These are phyloP conservation scores for Leccinum barrowsii DNA, from an alignment of 768 basidiomycete species.

Conservation along the genomic window DNA sequence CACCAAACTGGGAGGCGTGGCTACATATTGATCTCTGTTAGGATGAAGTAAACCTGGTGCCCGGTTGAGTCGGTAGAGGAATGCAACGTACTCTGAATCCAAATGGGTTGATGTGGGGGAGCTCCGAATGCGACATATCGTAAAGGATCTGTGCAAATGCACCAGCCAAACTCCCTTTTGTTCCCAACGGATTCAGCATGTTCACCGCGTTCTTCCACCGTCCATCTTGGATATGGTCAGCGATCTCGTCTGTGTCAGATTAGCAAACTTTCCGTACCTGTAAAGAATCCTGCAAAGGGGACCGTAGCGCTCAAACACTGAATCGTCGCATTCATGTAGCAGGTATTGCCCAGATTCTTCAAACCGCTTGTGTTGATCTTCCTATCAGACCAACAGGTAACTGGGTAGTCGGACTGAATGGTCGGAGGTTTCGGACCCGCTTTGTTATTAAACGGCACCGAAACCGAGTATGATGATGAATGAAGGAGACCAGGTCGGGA, in stretches of 20 bases:
- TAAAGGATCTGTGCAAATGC: constrained; percentile 83
- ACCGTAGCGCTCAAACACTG: constrained; percentile 95
- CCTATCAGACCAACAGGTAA: constrained; percentile 79
- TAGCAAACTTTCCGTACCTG: constrained; percentile 45
- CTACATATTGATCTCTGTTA: constrained; percentile 54
- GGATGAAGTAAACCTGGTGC: constrained; percentile 20
- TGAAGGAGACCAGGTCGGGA: constrained; percentile 53
- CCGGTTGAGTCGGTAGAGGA: constrained; percentile 17
- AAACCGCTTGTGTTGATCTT: constrained; percentile 80
- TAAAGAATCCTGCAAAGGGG: constrained; percentile 91
- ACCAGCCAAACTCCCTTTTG: constrained; percentile 75
- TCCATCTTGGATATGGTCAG: constrained; percentile 47
- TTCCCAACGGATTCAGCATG: constrained; percentile 79
- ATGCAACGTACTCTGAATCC: constrained; percentile 71
- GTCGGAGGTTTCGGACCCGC: constrained; percentile 57
- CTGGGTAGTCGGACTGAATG: constrained; percentile 73
- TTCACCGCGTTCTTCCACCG: constrained; percentile 85
- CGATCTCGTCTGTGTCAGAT: background rate
- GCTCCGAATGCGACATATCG: constrained; percentile 84
- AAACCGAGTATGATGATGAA: constrained; percentile 33
- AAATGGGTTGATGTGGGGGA: constrained; percentile 77
- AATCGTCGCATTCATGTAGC: constrained; percentile 98
- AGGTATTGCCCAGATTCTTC: constrained; percentile 96
- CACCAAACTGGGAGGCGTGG: constrained; percentile 71
- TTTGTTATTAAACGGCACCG: constrained; percentile 17